phyloP scores from a whole-genome alignment of 2,329 filamentous ascomycete genomes.

The Xylariaceae sp. region DNA sequence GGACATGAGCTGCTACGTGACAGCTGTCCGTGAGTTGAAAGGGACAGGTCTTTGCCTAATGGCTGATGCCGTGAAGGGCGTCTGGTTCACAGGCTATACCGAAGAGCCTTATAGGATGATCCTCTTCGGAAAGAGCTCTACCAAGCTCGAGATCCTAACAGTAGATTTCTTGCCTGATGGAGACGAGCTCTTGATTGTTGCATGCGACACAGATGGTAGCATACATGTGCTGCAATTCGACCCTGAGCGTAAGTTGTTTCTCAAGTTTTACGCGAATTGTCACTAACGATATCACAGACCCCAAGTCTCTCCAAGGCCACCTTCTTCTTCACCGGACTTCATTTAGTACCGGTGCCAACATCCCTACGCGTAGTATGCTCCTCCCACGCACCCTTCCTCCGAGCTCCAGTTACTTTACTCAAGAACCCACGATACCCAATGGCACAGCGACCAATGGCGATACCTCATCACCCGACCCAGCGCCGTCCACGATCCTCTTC shows the following conservation, averaged over 20 bases:
- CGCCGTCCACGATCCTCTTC: slow-evolving; percentile 55
- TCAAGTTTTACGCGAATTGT: neutral
- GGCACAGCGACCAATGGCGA: slow-evolving; percentile 22
- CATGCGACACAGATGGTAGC: slow-evolving; percentile 79
- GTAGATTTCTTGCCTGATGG: slow-evolving; percentile 88
- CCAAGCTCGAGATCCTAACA: slow-evolving; percentile 70
- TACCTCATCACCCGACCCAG: slow-evolving; percentile 2
- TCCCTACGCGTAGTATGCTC: slow-evolving; percentile 69
- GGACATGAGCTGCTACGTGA: slow-evolving; percentile 94
- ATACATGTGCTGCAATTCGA: slow-evolving; percentile 90
- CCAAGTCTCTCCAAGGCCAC: slow-evolving; percentile 86
- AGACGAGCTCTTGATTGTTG: slow-evolving; percentile 75
- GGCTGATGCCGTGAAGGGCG: slow-evolving; percentile 85
- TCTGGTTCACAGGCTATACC: slow-evolving; percentile 95
- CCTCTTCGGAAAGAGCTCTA: slow-evolving; percentile 81
- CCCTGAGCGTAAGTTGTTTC: slow-evolving; percentile 69
- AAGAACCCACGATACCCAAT: slow-evolving; percentile 17
- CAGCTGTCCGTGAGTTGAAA: slow-evolving; percentile 75
- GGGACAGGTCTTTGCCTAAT: slow-evolving; percentile 82
- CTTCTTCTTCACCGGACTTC: slow-evolving; percentile 81
- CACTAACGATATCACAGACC: slow-evolving; percentile 53
- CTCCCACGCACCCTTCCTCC: slow-evolving; percentile 61
- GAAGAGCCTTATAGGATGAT: slow-evolving; percentile 97
- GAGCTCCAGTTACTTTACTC: slow-evolving; percentile 27
- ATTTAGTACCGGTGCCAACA: slow-evolving; percentile 79